Percentiles rank a stretch among this genome's conserved stretches.
These are phyloP conservation scores for Aspergillus biplanus DNA, from an alignment of 495 filamentous ascomycete species.

Conservation along the genomic window DNA sequence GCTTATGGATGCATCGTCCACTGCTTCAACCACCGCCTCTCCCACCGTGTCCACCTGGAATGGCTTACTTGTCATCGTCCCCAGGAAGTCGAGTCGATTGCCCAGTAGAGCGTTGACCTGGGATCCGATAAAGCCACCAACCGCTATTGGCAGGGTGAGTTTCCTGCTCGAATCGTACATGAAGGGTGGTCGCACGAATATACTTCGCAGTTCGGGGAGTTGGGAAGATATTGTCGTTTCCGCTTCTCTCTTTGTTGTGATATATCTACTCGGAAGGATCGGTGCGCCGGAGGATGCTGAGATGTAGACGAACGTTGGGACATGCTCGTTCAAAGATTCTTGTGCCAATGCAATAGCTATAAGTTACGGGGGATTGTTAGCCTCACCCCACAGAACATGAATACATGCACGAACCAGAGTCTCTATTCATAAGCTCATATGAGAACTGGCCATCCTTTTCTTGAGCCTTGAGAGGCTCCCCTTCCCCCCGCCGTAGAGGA, in stretches of 20 bases:
- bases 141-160: slow-evolving; percentile 84
- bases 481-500: slow-evolving; percentile 60
- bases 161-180: slow-evolving; percentile 82
- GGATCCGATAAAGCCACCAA: slow-evolving; percentile 66
- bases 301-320: slow-evolving; percentile 78
- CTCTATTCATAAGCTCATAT: slow-evolving; percentile 98
- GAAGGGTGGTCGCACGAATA: slow-evolving; percentile 87
- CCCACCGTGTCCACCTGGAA: slow-evolving; percentile 83
- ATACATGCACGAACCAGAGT: slow-evolving; percentile 58
- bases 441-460: slow-evolving; percentile 77
- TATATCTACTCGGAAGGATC: slow-evolving; percentile 81
- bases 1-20: slow-evolving; percentile 67
- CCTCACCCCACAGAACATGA: background rate
- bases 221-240: slow-evolving; percentile 73
- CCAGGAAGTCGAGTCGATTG: slow-evolving; percentile 71
- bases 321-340: slow-evolving; percentile 67
- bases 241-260: slow-evolving; percentile 89
- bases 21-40: slow-evolving; percentile 79
- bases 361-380: slow-evolving; percentile 24
- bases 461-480: slow-evolving; percentile 62
- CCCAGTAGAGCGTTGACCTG: slow-evolving; percentile 74
- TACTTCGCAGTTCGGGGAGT: slow-evolving; percentile 72
- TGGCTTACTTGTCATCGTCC: slow-evolving; percentile 81
- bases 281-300: slow-evolving; percentile 86
- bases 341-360: slow-evolving; percentile 77